Evolutionary conservation across 768 basidiomycete genomes (phyloP).

Genomic region (Fistulinella prunicolor): DNA sequence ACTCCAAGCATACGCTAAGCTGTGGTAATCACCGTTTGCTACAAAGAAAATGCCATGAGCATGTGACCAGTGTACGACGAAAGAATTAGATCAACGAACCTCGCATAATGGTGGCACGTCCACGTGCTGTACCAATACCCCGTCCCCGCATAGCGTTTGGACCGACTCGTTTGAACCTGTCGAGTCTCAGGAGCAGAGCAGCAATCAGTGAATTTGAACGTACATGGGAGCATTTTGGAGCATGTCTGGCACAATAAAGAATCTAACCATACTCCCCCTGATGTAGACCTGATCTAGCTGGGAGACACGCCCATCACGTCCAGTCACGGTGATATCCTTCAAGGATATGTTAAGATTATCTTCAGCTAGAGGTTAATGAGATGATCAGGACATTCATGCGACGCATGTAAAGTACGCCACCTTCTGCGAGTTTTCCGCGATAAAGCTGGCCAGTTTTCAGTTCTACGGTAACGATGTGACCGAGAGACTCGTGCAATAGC

Average conservation of each 20-base stretch:
- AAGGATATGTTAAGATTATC: slow-evolving; percentile 97
- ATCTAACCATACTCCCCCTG: slow-evolving; percentile 94
- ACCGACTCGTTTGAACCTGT: slow-evolving; percentile 97
- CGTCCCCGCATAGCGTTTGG: slow-evolving; percentile 98
- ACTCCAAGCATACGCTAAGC: background rate
- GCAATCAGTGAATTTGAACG: slow-evolving; percentile 30
- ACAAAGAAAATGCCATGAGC: slow-evolving; percentile 25
- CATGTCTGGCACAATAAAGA: slow-evolving; percentile 99
- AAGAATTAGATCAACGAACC: slow-evolving; percentile 50
- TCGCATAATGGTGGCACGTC: slow-evolving; percentile 97
- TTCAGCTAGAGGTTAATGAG: slow-evolving; percentile 64
- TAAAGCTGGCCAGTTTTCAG: slow-evolving; percentile 97
- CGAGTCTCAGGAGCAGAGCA: slow-evolving; percentile 9
- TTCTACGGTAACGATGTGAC: slow-evolving; percentile 97
- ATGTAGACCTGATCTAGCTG: slow-evolving; percentile 99
- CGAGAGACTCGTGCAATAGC: slow-evolving; percentile 92
- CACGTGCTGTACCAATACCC: slow-evolving; percentile 98
- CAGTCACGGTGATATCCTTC: slow-evolving; percentile 96
- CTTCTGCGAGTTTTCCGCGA: slow-evolving; percentile 95
- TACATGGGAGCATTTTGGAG: slow-evolving; percentile 98
- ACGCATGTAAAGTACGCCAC: slow-evolving; percentile 33
- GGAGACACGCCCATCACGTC: slow-evolving; percentile 96
- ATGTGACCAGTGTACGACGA: slow-evolving; percentile 6
- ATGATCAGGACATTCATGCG: slow-evolving; percentile 17
- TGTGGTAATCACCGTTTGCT: slow-evolving; percentile 69